Evolutionary conservation across 805 yeast species (phyloP).

Genomic region (Schwanniomyces polymorphus): DNA sequence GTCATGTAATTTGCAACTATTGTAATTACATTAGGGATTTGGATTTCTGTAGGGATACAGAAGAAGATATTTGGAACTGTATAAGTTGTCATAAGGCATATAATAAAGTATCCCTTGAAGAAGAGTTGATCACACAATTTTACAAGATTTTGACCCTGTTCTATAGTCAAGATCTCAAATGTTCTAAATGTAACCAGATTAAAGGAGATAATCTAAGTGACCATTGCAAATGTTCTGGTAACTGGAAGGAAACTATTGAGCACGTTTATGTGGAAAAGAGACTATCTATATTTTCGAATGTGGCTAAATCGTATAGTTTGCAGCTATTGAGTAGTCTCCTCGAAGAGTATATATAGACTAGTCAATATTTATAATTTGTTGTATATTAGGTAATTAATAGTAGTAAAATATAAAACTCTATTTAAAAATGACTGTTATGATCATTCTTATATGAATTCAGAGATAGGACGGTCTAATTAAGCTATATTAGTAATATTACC

Average conservation of each 20-base stretch:
- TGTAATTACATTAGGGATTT: slow-evolving; percentile 76
- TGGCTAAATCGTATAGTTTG: slow-evolving; percentile 62
- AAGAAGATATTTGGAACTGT: slow-evolving; percentile 57
- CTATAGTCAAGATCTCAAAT: slow-evolving; percentile 77
- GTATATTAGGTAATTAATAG: neutral
- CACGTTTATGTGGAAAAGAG: slow-evolving; percentile 44
- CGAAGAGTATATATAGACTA: slow-evolving; percentile 17
- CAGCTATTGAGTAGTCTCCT: slow-evolving; percentile 46
- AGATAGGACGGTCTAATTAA: too few relatives aligned
- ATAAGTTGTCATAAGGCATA: slow-evolving; percentile 62
- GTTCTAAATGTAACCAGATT: slow-evolving; percentile 72
- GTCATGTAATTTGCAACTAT: slow-evolving; percentile 72
- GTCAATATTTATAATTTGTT: neutral
- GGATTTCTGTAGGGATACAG: slow-evolving; percentile 77
- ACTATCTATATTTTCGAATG: slow-evolving; percentile 52
- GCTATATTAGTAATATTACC: too few relatives aligned
- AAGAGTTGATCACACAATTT: slow-evolving; percentile 67
- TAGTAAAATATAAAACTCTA: neutral
- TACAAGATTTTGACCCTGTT: slow-evolving; percentile 56
- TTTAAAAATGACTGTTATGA: too few relatives aligned
- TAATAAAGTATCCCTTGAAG: slow-evolving; percentile 74
- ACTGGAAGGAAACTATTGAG: slow-evolving; percentile 63
- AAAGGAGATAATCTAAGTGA: slow-evolving; percentile 67
- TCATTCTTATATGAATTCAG: too few relatives aligned
- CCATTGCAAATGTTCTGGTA: slow-evolving; percentile 87